Evolutionary conservation across 1,284 basidiomycete genomes (phyloP).

Genomic region (Malassezia cuniculi): DNA sequence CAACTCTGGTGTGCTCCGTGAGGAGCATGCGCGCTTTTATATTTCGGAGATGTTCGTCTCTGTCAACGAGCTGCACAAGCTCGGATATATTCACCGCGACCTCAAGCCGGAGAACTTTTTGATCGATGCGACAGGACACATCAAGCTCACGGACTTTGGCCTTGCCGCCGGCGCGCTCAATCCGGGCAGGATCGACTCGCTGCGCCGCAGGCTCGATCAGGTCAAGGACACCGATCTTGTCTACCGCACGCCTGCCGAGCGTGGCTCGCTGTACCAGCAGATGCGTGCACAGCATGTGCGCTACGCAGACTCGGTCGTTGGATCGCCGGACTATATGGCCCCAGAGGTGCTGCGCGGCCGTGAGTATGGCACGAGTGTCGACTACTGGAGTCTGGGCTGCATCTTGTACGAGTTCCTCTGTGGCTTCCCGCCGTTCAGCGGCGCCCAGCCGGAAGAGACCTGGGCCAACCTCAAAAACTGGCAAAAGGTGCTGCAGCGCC

Average conservation of each 20-base stretch:
- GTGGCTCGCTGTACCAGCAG: conserved; percentile 84
- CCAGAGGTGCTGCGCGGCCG: conserved; percentile 83
- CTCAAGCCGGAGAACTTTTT: conserved; percentile 96
- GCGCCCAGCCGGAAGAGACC: conserved; percentile 87
- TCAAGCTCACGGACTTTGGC: conserved; percentile 97
- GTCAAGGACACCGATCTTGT: conserved; percentile 87
- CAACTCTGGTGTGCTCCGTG: conserved; percentile 48
- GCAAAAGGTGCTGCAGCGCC: conserved; percentile 71
- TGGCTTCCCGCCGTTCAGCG: conserved; percentile 88
- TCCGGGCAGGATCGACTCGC: conserved; percentile 82
- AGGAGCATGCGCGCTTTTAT: conserved; percentile 44
- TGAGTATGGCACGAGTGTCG: conserved; percentile 86
- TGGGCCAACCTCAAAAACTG: conserved; percentile 99
- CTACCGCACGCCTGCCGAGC: conserved; percentile 82
- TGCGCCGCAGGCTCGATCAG: conserved; percentile 89
- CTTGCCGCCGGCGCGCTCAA: conserved; percentile 91
- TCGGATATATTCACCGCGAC: conserved; percentile 61
- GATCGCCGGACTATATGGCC: conserved; percentile 78
- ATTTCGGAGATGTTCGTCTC: conserved; percentile 44
- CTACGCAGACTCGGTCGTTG: conserved; percentile 94
- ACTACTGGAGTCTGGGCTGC: conserved; percentile 97
- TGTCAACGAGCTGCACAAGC: conserved; percentile 40
- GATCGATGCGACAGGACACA: conserved; percentile 85
- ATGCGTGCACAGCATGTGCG: conserved; percentile 72
- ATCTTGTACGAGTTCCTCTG: conserved; percentile 89